Evolutionary conservation across 257 asterid species (phyloP).

Genomic region (Gardenia jasminoides): DNA sequence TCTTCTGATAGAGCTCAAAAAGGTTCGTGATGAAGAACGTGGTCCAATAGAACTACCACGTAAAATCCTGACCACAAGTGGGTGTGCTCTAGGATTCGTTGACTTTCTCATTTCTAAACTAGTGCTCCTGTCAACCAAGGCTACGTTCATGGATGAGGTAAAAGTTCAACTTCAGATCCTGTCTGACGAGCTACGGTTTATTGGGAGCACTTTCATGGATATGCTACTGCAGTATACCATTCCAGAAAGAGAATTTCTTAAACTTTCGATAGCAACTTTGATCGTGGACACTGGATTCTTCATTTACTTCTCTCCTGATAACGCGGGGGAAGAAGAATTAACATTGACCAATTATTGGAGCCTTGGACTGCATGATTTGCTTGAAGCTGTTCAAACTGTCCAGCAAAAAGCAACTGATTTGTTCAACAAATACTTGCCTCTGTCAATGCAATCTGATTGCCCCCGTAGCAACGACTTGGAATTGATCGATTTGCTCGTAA

Average conservation of each 20-base stretch:
- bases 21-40: neutral
- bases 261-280: neutral
- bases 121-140: neutral
- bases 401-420: neutral
- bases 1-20: neutral
- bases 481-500: conserved; percentile 13
- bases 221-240: neutral
- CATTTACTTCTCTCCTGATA: neutral
- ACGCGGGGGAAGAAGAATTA: too few relatives aligned
- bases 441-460: neutral
- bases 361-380: neutral
- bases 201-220: neutral
- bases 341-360: neutral
- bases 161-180: neutral
- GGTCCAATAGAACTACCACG: neutral
- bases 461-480: neutral
- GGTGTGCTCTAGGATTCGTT: neutral
- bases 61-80: too few relatives aligned
- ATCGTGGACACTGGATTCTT: neutral
- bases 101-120: neutral
- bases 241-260: neutral
- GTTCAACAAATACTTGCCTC: neutral
- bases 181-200: neutral
- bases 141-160: neutral
- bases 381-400: conserved; percentile 1